Conservation (phyloP, 495 filamentous ascomycete genomes). For the Xylaria curta region DNA sequence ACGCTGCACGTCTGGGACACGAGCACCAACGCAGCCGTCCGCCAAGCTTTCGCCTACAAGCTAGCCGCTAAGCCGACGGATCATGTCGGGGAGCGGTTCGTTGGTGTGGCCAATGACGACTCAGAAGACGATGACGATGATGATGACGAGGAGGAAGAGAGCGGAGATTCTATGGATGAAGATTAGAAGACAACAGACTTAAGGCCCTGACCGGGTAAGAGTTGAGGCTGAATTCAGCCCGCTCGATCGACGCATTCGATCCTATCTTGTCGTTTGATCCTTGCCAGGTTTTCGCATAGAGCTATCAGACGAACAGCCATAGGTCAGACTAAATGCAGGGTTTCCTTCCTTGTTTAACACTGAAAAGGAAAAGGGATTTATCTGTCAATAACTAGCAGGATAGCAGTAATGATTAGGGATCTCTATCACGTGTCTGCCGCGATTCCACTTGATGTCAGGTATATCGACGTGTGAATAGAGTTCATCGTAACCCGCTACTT, state of each 20-base stretch:
- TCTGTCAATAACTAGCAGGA: background rate
- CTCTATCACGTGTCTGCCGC: background rate
- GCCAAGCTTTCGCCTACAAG: constrained; percentile 79
- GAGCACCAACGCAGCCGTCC: constrained; percentile 89
- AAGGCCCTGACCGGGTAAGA: constrained; percentile 4
- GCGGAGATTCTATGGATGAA: constrained; percentile 92
- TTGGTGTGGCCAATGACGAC: constrained; percentile 70
- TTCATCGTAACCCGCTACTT: background rate
- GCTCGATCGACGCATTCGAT: constrained; percentile 7
- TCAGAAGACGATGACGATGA: constrained; percentile 63
- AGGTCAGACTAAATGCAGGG: background rate
- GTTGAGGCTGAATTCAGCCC: constrained; percentile 17
- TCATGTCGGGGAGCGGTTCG: constrained; percentile 76
- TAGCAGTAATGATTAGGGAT: background rate
- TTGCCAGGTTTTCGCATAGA: background rate
- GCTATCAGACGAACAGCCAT: background rate
- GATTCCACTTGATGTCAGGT: background rate
- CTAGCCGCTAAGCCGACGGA: constrained; percentile 59
- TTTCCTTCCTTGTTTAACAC: background rate
- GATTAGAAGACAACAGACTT: constrained; percentile 50
- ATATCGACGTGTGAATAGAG: background rate
- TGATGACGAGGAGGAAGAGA: constrained; percentile 59
- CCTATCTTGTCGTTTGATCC: constrained; percentile 3
- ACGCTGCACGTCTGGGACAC: constrained; percentile 96
- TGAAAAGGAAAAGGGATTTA: background rate